Base-by-base conservation (phyloP, 2,329 filamentous ascomycete species). In the Cordyceps cateniannulata region DNA sequence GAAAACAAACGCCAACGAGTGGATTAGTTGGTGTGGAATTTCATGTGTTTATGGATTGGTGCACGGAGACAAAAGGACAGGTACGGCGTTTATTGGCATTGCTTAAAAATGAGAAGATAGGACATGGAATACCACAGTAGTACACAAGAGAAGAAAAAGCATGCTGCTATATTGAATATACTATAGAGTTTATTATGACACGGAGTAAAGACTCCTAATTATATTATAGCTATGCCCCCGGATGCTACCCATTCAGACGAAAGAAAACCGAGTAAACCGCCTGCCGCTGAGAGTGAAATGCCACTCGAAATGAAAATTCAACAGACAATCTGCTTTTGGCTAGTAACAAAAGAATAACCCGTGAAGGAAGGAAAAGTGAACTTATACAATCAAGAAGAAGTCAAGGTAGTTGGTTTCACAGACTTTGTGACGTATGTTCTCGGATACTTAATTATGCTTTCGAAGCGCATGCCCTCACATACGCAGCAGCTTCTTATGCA, bases 1-100 rank as follows among this genome's bases (percentile, higher is more conserved):
- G 79, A 82, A 56, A 80, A 67, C 65, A 83, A 83, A 68, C 73
- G 80, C 50, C 71, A 74, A 1, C 73, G 80, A 35, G 77, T 77
- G 3, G 80, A 81, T 56, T 79, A 68, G 66, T n/a, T n/a, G 35
- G 14, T 10, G 35, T 20, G 9, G n/a, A 5, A 9, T 2, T 9
- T 16, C 20, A 29, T 8, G 1, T 16, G 7, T 45, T n/a, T 3
- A 27, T 35, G n/a, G 4, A 22, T 29, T 7, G 27, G 27, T 10
- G 10, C 7, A 50, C 14, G 6, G 40, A 6, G 38, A 1, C 12
- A 53, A 29, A 20, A 53, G 20, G 22, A 47, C 7, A 22, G 22
- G 9, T 4, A 47, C 24, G 55, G 55, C 55, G 55, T 58, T 53
- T 48, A 54, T 54, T 48, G 32, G 51, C 4, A 40, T 48, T 27